Conservation (phyloP, 345 rosid genomes). For the Populus davidiana region DNA sequence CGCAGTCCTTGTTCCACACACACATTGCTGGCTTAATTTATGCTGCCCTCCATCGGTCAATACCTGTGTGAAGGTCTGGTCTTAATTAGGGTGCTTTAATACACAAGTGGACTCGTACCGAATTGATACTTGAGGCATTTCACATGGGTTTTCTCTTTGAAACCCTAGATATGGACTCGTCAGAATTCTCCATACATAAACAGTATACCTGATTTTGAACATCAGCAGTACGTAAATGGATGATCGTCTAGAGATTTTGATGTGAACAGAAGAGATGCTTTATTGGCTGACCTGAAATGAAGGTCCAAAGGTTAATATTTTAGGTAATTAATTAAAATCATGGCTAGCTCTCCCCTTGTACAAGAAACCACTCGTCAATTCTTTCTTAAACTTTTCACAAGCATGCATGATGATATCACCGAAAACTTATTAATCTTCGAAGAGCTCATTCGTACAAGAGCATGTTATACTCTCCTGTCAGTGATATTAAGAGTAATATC, state of each 20-base stretch:
- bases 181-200: not conserved
- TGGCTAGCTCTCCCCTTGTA: no score
- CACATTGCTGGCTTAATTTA: not conserved
- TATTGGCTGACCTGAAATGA: not conserved
- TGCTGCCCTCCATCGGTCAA: not conserved
- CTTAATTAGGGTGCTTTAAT: conserved; percentile 13
- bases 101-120: conserved; percentile 16
- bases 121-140: conserved; percentile 9
- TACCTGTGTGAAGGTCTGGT: conserved; percentile 2
- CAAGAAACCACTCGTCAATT: no score
- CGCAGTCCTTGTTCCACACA: not conserved
- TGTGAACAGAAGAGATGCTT: not conserved
- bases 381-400: no score
- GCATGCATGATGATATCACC: no score
- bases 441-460: no score
- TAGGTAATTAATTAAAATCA: no score
- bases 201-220: no score
- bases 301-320: not conserved
- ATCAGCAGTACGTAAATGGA: not conserved
- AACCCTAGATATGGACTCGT: not conserved
- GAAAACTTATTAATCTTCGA: no score
- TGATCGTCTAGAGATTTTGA: not conserved
- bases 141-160: not conserved
- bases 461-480: no score
- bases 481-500: no score